Percentiles rank a stretch among this genome's conserved stretches.
phyloP scores from a whole-genome alignment of 1,284 basidiomycete genomes.

The Xerocomus nothofagi region DNA sequence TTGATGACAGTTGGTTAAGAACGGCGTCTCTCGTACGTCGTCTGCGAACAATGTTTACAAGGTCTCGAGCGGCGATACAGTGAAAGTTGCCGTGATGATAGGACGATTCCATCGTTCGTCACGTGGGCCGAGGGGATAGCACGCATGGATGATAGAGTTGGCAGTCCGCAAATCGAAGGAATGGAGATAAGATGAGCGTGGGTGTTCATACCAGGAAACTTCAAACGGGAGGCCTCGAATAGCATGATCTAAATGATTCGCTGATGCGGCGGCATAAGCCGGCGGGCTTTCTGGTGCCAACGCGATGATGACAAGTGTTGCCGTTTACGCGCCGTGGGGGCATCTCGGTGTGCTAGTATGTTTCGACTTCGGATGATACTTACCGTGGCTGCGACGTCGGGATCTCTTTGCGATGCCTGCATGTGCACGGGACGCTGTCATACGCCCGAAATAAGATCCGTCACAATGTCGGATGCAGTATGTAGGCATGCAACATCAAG shows the following conservation, averaged over 20 bases:
- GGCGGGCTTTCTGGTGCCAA: no score
- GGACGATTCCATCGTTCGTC: background rate
- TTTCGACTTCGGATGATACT: background rate
- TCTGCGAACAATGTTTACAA: no score
- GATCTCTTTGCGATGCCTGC: background rate
- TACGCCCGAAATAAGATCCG: background rate
- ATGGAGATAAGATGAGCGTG: constrained; percentile 9
- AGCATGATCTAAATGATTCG: no score
- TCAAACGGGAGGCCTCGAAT: background rate
- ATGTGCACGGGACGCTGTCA: background rate
- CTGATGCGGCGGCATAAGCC: no score
- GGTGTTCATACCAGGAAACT: background rate
- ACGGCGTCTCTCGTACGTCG: background rate
- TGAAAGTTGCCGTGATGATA: constrained; percentile 1
- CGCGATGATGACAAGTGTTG: no score
- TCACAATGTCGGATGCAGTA: background rate
- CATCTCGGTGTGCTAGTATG: no score
- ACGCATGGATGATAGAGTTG: constrained; percentile 6
- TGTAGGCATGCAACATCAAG: background rate
- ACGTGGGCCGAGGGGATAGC: constrained; percentile 18
- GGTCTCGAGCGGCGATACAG: constrained; percentile 4
- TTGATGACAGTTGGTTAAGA: no score
- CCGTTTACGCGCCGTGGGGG: no score
- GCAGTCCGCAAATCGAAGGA: background rate
- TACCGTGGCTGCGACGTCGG: background rate